Evolutionary conservation across 108 stramenopile genomes (phyloP).

Genomic region (Licmophora abbreviata): DNA sequence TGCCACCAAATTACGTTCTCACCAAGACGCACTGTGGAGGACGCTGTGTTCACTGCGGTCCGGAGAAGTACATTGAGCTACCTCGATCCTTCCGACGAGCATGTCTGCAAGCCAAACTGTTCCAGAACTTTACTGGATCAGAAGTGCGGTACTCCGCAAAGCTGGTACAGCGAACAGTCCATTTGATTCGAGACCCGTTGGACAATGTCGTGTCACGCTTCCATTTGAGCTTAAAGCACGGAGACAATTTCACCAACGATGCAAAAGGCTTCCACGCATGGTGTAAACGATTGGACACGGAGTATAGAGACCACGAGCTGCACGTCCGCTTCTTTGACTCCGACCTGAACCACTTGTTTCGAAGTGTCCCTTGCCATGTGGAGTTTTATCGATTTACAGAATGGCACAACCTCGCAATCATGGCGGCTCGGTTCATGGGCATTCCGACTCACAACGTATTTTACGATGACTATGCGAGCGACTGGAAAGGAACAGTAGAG

Average conservation of each 20-base stretch:
- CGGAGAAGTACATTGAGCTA: constrained; percentile 37
- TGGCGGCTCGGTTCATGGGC: background rate
- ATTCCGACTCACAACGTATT: constrained; percentile 38
- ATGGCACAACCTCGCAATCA: constrained; percentile 53
- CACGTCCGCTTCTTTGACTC: constrained; percentile 6
- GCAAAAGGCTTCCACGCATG: constrained; percentile 43
- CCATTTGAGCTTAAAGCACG: constrained; percentile 31
- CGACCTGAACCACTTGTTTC: constrained; percentile 9
- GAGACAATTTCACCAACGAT: constrained; percentile 19
- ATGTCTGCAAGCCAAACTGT: constrained; percentile 13
- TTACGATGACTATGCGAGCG: constrained; percentile 52
- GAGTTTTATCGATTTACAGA: constrained; percentile 55
- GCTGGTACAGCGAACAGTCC: constrained; percentile 23
- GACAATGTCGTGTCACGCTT: constrained; percentile 65
- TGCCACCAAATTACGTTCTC: constrained; percentile 28
- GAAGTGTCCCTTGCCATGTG: constrained; percentile 45
- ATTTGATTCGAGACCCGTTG: constrained; percentile 67
- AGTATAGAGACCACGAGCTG: constrained; percentile 11
- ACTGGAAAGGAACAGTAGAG: constrained; percentile 34
- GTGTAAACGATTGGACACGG: constrained; percentile 42
- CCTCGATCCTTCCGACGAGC: constrained; percentile 23
- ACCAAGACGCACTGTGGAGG: constrained; percentile 76
- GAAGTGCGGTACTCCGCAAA: constrained; percentile 12
- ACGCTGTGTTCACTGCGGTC: constrained; percentile 30
- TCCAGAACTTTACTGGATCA: constrained; percentile 5